A percentile compares a stretch with the other conserved stretches of the same genome.
These are phyloP conservation scores for Zarea fungicola DNA, from an alignment of 2,329 filamentous ascomycete species.

Conservation along the genomic window DNA sequence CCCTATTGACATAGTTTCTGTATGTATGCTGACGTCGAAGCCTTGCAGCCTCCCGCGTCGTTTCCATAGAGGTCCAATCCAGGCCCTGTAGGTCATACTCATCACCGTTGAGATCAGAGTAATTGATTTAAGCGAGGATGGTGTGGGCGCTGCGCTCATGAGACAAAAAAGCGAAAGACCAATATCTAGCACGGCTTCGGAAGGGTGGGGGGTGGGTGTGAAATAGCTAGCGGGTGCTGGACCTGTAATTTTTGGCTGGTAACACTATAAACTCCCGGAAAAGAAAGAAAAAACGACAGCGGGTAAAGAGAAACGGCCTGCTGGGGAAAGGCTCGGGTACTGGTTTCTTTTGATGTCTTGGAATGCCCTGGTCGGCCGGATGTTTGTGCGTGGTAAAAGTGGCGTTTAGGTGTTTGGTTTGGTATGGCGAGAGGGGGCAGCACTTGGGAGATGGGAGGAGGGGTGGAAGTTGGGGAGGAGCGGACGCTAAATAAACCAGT, in stretches of 20 bases:
- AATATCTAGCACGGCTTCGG: too few relatives aligned
- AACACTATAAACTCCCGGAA: background rate
- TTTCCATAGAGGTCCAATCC: conserved; percentile 49
- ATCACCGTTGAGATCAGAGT: conserved; percentile 48
- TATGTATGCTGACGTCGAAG: conserved; percentile 44
- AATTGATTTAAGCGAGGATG: background rate
- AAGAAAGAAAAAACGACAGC: background rate
- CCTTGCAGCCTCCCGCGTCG: conserved; percentile 45
- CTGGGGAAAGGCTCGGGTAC: background rate
- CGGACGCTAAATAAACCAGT: conserved; percentile 1
- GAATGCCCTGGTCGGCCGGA: background rate
- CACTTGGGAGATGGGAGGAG: background rate
- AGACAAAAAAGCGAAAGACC: background rate
- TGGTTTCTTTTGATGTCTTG: background rate
- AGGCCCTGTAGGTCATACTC: conserved; percentile 54
- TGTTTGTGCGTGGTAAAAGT: background rate
- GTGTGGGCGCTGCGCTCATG: background rate
- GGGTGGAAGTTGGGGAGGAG: conserved; percentile 1
- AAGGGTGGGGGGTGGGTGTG: background rate
- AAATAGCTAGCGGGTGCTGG: background rate
- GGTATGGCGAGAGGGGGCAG: background rate
- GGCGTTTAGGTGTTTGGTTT: background rate
- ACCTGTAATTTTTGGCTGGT: background rate
- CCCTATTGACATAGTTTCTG: conserved; percentile 53
- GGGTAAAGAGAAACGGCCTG: background rate